These are phyloP conservation scores for Annulohypoxylon maeteangense DNA, from an alignment of 495 filamentous ascomycete species.

Conservation along the genomic window DNA sequence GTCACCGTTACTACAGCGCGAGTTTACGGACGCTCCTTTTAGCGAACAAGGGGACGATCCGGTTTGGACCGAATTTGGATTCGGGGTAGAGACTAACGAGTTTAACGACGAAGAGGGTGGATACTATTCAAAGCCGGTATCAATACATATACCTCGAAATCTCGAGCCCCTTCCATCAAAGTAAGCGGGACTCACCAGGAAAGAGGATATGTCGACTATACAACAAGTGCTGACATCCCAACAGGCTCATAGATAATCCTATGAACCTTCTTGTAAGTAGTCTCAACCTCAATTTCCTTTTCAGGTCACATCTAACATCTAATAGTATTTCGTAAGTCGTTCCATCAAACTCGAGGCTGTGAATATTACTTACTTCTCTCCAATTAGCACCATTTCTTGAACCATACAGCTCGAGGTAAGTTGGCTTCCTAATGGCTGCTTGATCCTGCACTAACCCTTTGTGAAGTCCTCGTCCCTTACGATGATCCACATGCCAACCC, in stretches of 20 bases:
- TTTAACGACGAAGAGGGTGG: slow-evolving; percentile 64
- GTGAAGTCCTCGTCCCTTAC: slow-evolving; percentile 73
- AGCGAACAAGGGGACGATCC: slow-evolving; percentile 35
- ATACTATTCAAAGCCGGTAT: slow-evolving; percentile 76
- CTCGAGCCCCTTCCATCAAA: slow-evolving; percentile 51
- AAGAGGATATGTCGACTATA: neutral
- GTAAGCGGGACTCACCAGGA: slow-evolving; percentile 49
- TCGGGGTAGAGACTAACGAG: slow-evolving; percentile 59
- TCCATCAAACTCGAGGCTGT: neutral
- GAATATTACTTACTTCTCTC: slow-evolving; percentile 8
- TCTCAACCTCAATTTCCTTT: slow-evolving; percentile 54
- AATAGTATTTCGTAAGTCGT: slow-evolving; percentile 55
- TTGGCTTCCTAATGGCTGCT: neutral
- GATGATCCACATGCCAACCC: slow-evolving; percentile 77
- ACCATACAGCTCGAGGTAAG: slow-evolving; percentile 73
- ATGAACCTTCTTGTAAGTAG: slow-evolving; percentile 74
- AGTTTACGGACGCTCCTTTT: slow-evolving; percentile 33
- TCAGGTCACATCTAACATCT: slow-evolving; percentile 26
- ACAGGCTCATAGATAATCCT: slow-evolving; percentile 68
- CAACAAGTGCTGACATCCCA: slow-evolving; percentile 11
- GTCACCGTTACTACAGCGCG: slow-evolving; percentile 55
- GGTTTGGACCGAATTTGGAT: slow-evolving; percentile 54
- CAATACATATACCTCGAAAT: slow-evolving; percentile 51
- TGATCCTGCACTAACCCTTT: slow-evolving; percentile 19
- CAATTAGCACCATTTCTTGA: slow-evolving; percentile 75